Conservation (phyloP, 495 filamentous ascomycete genomes). For the Neurospora intermedia region DNA sequence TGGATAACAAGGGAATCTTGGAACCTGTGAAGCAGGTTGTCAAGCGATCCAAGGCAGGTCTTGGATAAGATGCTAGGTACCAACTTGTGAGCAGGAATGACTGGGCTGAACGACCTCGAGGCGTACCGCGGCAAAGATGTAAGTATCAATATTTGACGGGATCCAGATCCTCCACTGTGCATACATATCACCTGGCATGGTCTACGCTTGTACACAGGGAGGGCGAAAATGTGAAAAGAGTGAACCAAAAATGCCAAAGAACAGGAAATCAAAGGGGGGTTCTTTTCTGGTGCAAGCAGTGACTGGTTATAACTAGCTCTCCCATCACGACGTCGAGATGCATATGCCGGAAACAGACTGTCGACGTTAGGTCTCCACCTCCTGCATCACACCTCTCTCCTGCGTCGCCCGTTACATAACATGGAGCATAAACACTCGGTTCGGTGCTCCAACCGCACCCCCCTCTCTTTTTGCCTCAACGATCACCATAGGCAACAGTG, state of each 20-base stretch:
- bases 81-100: background rate
- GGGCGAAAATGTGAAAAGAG: background rate
- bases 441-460: background rate
- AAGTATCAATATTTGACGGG: background rate
- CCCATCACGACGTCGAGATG: background rate
- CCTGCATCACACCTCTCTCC: background rate
- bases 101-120: background rate
- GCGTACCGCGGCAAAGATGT: background rate
- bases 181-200: background rate
- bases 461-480: background rate
- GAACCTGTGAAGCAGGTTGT: slow-evolving; percentile 80
- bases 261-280: background rate
- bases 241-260: background rate
- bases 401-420: background rate
- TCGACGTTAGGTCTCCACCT: background rate
- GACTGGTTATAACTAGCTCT: background rate
- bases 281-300: background rate
- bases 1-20: slow-evolving; percentile 78
- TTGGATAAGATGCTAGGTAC: slow-evolving; percentile 50
- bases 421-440: background rate
- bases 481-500: slow-evolving; percentile 1
- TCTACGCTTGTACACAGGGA: background rate
- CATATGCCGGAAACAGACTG: background rate
- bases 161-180: background rate
- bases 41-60: slow-evolving; percentile 72